Percentiles rank a stretch among this genome's conserved stretches.
Evolutionary conservation across 768 basidiomycete species (phyloP).

Genomic region (Boletus huronensis): DNA sequence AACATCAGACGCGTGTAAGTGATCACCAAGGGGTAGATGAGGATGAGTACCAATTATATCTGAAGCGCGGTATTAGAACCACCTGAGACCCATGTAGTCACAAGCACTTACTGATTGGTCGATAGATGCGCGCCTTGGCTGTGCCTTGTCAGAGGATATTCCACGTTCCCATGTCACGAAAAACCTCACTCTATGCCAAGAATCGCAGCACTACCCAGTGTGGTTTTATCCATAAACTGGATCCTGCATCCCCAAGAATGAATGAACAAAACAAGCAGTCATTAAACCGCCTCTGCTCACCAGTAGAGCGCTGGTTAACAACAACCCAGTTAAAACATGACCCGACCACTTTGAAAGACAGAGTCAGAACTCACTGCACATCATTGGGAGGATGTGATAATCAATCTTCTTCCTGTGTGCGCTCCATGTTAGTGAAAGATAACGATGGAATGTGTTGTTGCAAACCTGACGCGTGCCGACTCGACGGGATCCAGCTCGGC

Average conservation of each 20-base stretch:
- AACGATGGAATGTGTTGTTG: not conserved
- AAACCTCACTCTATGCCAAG: constrained; percentile 59
- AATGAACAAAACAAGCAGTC: not conserved
- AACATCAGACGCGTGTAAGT: not conserved
- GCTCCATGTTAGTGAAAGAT: not conserved
- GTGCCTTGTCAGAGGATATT: not conserved
- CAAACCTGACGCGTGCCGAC: constrained; percentile 49
- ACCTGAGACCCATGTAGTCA: not conserved
- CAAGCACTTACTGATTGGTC: constrained; percentile 53
- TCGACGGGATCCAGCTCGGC: constrained; percentile 49
- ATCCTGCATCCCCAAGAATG: constrained; percentile 41
- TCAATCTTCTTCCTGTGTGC: constrained; percentile 56
- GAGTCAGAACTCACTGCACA: constrained; percentile 54
- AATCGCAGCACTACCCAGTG: constrained; percentile 63
- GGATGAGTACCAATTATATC: constrained; percentile 65
- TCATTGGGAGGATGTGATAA: constrained; percentile 61
- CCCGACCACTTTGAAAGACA: not conserved
- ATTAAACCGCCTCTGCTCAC: constrained; percentile 24
- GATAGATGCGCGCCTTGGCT: constrained; percentile 61
- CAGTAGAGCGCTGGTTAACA: constrained; percentile 52
- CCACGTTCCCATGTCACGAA: not conserved
- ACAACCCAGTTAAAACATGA: not conserved
- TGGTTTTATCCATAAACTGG: constrained; percentile 80
- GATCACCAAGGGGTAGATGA: not conserved
- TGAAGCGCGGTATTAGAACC: constrained; percentile 18